Percentiles rank a stretch among this genome's conserved stretches.
Evolutionary conservation across 108 stramenopile species (phyloP).

Genomic region (Cyclotella atomus): DNA sequence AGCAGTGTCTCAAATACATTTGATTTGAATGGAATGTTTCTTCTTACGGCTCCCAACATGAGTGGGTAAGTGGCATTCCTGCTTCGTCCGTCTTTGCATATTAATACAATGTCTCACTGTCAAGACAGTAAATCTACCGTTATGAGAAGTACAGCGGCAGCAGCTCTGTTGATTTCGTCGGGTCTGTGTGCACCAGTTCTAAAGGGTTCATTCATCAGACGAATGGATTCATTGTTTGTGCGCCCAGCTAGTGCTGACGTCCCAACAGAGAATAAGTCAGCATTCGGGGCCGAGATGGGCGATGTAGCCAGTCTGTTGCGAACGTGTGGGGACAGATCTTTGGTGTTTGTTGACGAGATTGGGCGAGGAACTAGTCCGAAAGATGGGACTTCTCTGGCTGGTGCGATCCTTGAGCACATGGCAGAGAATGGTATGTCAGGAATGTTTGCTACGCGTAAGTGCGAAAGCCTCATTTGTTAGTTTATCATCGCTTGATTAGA

Average conservation of each 20-base stretch:
- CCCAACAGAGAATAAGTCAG: constrained; percentile 86
- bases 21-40: constrained; percentile 74
- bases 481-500: too few species aligned
- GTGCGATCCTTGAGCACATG: constrained; percentile 88
- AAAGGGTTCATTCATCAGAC: constrained; percentile 56
- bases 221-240: constrained; percentile 91
- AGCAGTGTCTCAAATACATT: constrained; percentile 76
- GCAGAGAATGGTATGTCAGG: constrained; percentile 64
- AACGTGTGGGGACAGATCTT: constrained; percentile 71
- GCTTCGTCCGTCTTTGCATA: too few species aligned
- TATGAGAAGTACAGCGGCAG: constrained; percentile 92
- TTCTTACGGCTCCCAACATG: constrained; percentile 98
- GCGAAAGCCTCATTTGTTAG: too few species aligned
- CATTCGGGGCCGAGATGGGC: constrained; percentile 97
- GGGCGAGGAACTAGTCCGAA: constrained; percentile 93
- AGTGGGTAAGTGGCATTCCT: constrained; percentile 89
- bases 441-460: constrained; percentile 83
- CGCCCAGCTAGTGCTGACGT: constrained; percentile 92
- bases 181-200: constrained; percentile 85
- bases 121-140: constrained; percentile 59
- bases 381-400: constrained; percentile 88
- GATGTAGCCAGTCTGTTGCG: constrained; percentile 90
- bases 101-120: too few species aligned
- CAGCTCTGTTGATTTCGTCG: constrained; percentile 83
- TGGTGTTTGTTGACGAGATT: constrained; percentile 96